Evolutionary conservation across 768 basidiomycete species (phyloP), one percentile per base, ranked within the genome.

Genomic region (Mycena rosella): DNA sequence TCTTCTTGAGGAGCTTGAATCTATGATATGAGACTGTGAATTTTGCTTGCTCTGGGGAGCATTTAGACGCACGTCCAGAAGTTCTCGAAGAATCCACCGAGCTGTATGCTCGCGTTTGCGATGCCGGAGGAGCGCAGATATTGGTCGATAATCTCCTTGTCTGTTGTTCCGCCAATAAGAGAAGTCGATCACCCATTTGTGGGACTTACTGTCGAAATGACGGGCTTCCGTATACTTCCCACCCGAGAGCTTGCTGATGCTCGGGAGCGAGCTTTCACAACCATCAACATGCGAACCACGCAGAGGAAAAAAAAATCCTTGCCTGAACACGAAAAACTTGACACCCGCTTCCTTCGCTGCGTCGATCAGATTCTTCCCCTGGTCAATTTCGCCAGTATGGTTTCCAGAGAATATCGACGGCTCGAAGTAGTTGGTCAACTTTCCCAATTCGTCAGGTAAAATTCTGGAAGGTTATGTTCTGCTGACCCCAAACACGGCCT

Each of bases 401-500:
- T 64, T 48, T 13, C 34, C 45, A 6, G 63, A 34, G 24, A 38
- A 56, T n/a, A 56, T 44, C 34, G 57, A 47, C 6, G 44, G 57
- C 13, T 58, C 57, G 18, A 34, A 58, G 30, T 38, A 58, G 57
- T 58, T 58, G 2, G 57, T 58, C 11, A 58, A 13, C 44, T 58
- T 26, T 32, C 5, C 29, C 6, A 30, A 30, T 27, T 26, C 3
- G 4, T 30, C 26, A 30, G 14, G 29, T 44, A 2, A 38, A 40
- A 7, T 13, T 22, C 13, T 8, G 38, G 24, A 42, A 13, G 2
- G 47, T 27, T 30, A n/a, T 24, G 18, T 34, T 3, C 27, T n/a
- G 49, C 67, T 24, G 3, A 73, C 72, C 17, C 57, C 72, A 51
- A 73, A 73, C 15, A 73, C 71, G 34, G 40, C 60, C 48, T 73